Evolutionary conservation across 768 basidiomycete species (phyloP).

Genomic region (Rhodotorula diobovata): DNA sequence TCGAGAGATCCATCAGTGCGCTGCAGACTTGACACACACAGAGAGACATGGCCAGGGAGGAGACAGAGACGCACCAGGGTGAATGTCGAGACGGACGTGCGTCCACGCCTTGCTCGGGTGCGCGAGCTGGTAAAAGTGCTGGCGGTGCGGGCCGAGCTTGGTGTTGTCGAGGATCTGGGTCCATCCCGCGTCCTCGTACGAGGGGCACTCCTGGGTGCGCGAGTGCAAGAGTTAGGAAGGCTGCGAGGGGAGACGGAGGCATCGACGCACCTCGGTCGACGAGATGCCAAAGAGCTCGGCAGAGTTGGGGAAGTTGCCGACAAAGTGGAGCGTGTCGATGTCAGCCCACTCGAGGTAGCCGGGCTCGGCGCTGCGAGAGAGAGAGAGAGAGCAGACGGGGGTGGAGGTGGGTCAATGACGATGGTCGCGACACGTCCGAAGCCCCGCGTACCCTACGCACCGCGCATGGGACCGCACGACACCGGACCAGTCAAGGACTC

Average conservation of each 20-base stretch:
- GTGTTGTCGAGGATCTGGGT: slow-evolving; percentile 65
- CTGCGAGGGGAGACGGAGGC: neutral
- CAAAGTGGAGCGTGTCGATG: slow-evolving; percentile 92
- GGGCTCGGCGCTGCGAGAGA: slow-evolving; percentile 59
- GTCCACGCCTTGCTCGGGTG: slow-evolving; percentile 62
- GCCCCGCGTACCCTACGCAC: no score
- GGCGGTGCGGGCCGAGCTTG: slow-evolving; percentile 80
- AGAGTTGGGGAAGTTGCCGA: slow-evolving; percentile 89
- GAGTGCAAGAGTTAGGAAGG: neutral
- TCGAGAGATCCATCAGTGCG: no score
- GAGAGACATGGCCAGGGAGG: neutral
- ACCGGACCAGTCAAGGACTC: slow-evolving; percentile 29
- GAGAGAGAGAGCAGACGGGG: slow-evolving; percentile 2
- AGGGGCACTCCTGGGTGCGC: slow-evolving; percentile 42
- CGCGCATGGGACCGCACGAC: no score
- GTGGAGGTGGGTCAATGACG: no score
- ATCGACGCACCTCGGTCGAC: slow-evolving; percentile 47
- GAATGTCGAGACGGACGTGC: slow-evolving; percentile 81
- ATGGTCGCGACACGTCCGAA: no score
- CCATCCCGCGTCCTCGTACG: slow-evolving; percentile 59
- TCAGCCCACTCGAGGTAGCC: slow-evolving; percentile 70
- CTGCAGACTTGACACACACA: neutral
- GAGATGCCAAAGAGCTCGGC: slow-evolving; percentile 67
- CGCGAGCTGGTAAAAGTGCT: slow-evolving; percentile 81
- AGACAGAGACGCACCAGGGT: slow-evolving; percentile 55